A percentile compares a stretch with the other conserved stretches of the same genome.
These are phyloP conservation scores for Backusella parvicylindrica DNA, from an alignment of 192 early-diverging fungal species.

Conservation along the genomic window DNA sequence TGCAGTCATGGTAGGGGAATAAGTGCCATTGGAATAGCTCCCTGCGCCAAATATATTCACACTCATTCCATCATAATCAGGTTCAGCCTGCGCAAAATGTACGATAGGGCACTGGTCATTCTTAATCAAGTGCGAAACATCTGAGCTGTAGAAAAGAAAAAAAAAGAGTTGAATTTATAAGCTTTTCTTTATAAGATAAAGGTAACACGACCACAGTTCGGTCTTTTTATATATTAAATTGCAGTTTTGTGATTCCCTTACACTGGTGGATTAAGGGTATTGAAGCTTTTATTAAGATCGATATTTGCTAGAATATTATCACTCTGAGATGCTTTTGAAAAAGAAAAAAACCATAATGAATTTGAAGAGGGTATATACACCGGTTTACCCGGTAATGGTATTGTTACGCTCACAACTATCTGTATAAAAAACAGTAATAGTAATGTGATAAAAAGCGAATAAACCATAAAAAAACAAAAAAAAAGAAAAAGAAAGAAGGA, in stretches of 20 bases:
- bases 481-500: not conserved
- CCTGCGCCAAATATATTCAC: conserved; percentile 8
- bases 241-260: not conserved
- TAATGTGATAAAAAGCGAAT: not conserved
- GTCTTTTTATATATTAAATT: not conserved
- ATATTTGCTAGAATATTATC: not conserved
- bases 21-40: not conserved
- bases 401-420: not conserved
- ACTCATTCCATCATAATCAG: conserved; percentile 3
- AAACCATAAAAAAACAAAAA: not conserved
- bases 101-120: not conserved
- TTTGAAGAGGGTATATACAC: conserved; percentile 1
- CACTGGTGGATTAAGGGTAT: not conserved
- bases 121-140: not conserved
- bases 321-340: not conserved
- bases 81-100: not conserved
- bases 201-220: not conserved
- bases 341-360: conserved; percentile 8
- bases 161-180: not conserved
- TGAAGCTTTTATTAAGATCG: conserved; percentile 3
- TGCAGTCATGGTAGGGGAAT: not conserved
- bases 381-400: not conserved
- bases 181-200: not conserved
- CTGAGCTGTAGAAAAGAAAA: not conserved
- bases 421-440: not conserved